Conservation (phyloP, 2,329 filamentous ascomycete genomes). For the Ascosphaera apis region DNA sequence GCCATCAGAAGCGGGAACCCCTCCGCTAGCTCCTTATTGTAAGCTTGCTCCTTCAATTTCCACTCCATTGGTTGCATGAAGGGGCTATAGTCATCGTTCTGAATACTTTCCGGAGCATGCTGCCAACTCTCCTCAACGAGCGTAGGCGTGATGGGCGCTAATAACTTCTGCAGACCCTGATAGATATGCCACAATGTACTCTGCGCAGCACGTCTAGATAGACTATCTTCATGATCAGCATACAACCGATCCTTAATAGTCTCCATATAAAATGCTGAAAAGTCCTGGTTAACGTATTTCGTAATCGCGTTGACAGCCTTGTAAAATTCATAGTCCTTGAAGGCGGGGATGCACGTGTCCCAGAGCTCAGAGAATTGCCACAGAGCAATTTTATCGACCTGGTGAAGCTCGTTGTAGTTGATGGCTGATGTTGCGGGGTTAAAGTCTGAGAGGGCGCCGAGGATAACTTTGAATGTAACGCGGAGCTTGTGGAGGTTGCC, state of each 20-base stretch:
- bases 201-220: slow-evolving; percentile 33
- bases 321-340: slow-evolving; percentile 58
- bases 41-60: slow-evolving; percentile 11
- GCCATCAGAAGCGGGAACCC: slow-evolving; percentile 20
- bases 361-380: slow-evolving; percentile 47
- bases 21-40: slow-evolving; percentile 25
- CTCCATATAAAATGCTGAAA: slow-evolving; percentile 89
- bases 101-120: slow-evolving; percentile 44
- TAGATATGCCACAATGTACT: slow-evolving; percentile 39
- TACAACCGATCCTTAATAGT: slow-evolving; percentile 80
- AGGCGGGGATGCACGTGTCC: slow-evolving; percentile 39
- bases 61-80: slow-evolving; percentile 23
- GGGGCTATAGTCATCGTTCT: slow-evolving; percentile 13
- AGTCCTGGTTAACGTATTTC: slow-evolving; percentile 56
- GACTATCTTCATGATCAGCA: slow-evolving; percentile 47
- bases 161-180: slow-evolving; percentile 48
- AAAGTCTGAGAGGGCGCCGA: slow-evolving; percentile 46
- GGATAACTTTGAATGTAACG: slow-evolving; percentile 70
- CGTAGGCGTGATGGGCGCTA: slow-evolving; percentile 59
- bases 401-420: slow-evolving; percentile 28
- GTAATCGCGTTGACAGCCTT: slow-evolving; percentile 52
- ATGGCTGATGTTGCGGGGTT: slow-evolving; percentile 17
- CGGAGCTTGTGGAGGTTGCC: slow-evolving; percentile 65
- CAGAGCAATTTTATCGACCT: slow-evolving; percentile 52
- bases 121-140: slow-evolving; percentile 79